Conservation (phyloP, 495 filamentous ascomycete species). For the Aspergillus wentii region DNA sequence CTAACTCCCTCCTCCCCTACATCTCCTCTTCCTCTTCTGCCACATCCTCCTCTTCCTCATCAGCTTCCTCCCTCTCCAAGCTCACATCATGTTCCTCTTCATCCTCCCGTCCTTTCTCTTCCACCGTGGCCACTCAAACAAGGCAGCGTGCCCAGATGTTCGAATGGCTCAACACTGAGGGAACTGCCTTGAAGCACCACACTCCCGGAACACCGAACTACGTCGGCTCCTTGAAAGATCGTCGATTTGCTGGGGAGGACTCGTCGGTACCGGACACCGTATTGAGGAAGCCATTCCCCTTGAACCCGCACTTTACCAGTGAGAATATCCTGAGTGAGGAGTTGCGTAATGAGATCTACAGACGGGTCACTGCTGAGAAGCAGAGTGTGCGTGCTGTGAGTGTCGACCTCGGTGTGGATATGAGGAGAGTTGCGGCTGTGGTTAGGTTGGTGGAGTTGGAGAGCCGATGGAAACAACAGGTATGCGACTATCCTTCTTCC, state of each 20-base stretch:
- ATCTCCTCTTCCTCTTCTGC: slow-evolving; percentile 23
- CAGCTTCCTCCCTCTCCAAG: slow-evolving; percentile 4
- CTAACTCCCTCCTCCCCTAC: slow-evolving; percentile 35
- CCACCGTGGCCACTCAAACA: slow-evolving; percentile 38
- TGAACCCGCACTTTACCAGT: slow-evolving; percentile 67
- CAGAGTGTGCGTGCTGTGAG: slow-evolving; percentile 73
- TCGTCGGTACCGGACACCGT: slow-evolving; percentile 12
- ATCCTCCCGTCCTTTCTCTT: slow-evolving; percentile 39
- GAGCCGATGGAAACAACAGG: slow-evolving; percentile 68
- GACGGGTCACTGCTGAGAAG: slow-evolving; percentile 56
- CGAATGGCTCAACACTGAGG: slow-evolving; percentile 60
- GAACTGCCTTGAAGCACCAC: slow-evolving; percentile 50
- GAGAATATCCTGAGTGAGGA: slow-evolving; percentile 72
- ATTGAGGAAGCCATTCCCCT: slow-evolving; percentile 58
- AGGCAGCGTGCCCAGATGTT: slow-evolving; percentile 56
- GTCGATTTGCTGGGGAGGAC: slow-evolving; percentile 10
- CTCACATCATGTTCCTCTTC: slow-evolving; percentile 12
- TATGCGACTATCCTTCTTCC: slow-evolving; percentile 40
- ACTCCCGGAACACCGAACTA: slow-evolving; percentile 62
- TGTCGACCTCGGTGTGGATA: slow-evolving; percentile 70
- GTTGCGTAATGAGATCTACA: slow-evolving; percentile 70
- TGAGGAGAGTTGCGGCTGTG: slow-evolving; percentile 83
- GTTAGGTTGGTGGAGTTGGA: slow-evolving; percentile 85
- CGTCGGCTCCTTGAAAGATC: slow-evolving; percentile 41
- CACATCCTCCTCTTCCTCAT: slow-evolving; percentile 10